These are phyloP conservation scores for Saccharomycopsis sp. DNA, from an alignment of 805 yeast genomes.

Conservation along the genomic window DNA sequence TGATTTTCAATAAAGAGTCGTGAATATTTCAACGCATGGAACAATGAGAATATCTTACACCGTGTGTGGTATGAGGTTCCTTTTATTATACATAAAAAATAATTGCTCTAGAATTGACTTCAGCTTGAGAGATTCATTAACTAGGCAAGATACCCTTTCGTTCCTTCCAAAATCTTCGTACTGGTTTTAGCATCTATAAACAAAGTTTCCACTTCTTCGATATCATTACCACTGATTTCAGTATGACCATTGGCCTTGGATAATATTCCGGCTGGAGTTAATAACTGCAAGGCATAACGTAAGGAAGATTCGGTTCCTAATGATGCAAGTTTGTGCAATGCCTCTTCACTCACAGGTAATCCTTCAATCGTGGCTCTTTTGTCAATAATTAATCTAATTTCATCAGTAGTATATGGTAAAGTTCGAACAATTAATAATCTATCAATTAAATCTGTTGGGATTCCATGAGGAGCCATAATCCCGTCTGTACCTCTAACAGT, in stretches of 20 bases:
- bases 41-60: no score
- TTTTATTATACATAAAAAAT: no score
- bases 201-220: constrained; percentile 75
- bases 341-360: constrained; percentile 57
- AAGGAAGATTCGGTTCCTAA: constrained; percentile 75
- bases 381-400: constrained; percentile 72
- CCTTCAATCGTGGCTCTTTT: constrained; percentile 78
- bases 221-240: constrained; percentile 60
- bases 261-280: constrained; percentile 85
- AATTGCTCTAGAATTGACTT: no score
- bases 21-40: no score
- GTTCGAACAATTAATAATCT: constrained; percentile 89
- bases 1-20: no score
- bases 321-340: constrained; percentile 64
- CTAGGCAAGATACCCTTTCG: constrained; percentile 8
- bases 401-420: constrained; percentile 77
- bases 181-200: constrained; percentile 81
- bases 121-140: no score
- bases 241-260: constrained; percentile 66
- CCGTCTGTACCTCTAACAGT: constrained; percentile 78
- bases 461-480: constrained; percentile 85
- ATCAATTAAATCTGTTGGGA: constrained; percentile 92
- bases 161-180: constrained; percentile 11
- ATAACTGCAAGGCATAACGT: constrained; percentile 85
- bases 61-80: no score